Base-by-base conservation (phyloP, 2,329 filamentous ascomycete genomes). In the Aspergillus cejpii region DNA sequence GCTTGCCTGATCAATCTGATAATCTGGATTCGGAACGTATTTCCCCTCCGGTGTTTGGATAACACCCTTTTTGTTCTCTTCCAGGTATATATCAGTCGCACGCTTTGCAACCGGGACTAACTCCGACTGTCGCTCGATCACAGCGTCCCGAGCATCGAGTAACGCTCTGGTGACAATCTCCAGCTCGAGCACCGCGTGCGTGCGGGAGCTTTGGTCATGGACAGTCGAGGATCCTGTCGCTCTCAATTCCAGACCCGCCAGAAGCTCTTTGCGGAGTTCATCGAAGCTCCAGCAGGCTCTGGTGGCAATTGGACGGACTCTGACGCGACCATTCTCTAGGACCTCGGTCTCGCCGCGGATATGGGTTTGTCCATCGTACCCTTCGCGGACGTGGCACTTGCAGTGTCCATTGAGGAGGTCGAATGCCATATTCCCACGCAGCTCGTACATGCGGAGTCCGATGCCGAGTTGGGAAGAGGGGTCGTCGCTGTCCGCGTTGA, bases 181-280 rank as follows among this genome's bases (percentile, higher is more conserved):
- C 0, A 74, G 44, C 44, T 73, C 63, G 3, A 73, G 38, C 0
- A 73, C 54, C 0, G 70, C 70, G 50, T 74, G 70, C 0, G 71
- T 72, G 2, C 71, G 60, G 0, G 70, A 73, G 44, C 70, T 73
- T 44, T 72, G 62, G 39, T 73, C 65, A 47, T 73, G 70, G 0
- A 72, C 50, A 0, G 59, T 62, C 2, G 71, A 74, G 5, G 63
- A 59, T 2, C 67, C 69, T 0, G 62, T 66, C 2, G 58, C 55
- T 15, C 69, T 52, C 4, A 56, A 48, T 8, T 55, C 51, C 1
- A 71, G 53, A 0, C 61, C 67, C 2, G 31, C 31, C 2, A 56
- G 50, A 0, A 74, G 44, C 36, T 58, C 55, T 1, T 43, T 17
- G 2, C 50, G 57, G 2, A 73, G 41, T 0, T 62, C 48, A 1